These are phyloP conservation scores for Nidula microcarpa DNA, from an alignment of 768 basidiomycete species.

Conservation along the genomic window DNA sequence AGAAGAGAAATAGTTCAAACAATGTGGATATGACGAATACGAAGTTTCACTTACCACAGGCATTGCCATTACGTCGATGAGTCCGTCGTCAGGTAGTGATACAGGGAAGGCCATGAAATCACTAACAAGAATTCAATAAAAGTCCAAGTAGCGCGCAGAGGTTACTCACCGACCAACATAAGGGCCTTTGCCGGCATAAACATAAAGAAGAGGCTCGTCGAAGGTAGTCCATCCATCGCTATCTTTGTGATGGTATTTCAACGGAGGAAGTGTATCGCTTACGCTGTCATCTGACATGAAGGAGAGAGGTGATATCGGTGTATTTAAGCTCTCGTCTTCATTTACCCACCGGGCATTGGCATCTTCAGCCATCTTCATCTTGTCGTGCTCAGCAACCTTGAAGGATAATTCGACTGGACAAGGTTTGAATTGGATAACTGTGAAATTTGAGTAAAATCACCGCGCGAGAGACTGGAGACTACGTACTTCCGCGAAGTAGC, in stretches of 20 bases:
- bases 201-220: slow-evolving; percentile 62
- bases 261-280: slow-evolving; percentile 35
- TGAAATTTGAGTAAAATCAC: background rate
- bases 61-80: slow-evolving; percentile 71
- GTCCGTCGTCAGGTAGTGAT: slow-evolving; percentile 73
- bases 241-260: slow-evolving; percentile 39
- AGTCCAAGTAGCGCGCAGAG: too few species aligned
- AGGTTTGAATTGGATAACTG: slow-evolving; percentile 58
- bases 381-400: slow-evolving; percentile 69
- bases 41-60: slow-evolving; percentile 42
- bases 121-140: slow-evolving; percentile 23
- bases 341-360: slow-evolving; percentile 22
- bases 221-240: slow-evolving; percentile 69
- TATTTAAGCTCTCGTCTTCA: slow-evolving; percentile 1
- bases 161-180: slow-evolving; percentile 57
- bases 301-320: slow-evolving; percentile 4
- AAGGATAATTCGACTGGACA: slow-evolving; percentile 71
- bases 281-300: slow-evolving; percentile 7
- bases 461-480: slow-evolving; percentile 1
- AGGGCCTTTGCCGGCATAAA: slow-evolving; percentile 79
- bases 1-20: background rate
- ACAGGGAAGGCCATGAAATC: slow-evolving; percentile 85
- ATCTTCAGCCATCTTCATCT: slow-evolving; percentile 61
- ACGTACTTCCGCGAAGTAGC: slow-evolving; percentile 63
- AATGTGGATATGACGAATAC: background rate